These are phyloP conservation scores for Apiosordaria backusii DNA, from an alignment of 495 filamentous ascomycete genomes.

Conservation along the genomic window DNA sequence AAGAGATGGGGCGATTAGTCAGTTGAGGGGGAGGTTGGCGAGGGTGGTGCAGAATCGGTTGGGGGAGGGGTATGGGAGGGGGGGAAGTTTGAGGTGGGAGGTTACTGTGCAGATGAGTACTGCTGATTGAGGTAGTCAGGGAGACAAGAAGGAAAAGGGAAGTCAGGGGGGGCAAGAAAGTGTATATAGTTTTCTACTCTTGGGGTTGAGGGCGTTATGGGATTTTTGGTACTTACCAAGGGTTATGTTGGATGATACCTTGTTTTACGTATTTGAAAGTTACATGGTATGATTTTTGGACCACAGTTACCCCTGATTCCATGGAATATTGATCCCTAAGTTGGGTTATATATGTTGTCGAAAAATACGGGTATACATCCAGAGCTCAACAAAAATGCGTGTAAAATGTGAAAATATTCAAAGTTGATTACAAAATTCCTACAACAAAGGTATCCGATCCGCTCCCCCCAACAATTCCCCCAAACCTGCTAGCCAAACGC, in stretches of 20 bases:
- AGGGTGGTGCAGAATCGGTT: conserved; percentile 80
- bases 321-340: no score
- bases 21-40: conserved; percentile 68
- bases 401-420: background rate
- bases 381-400: background rate
- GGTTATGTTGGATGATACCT: background rate
- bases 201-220: background rate
- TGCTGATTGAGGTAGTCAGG: conserved; percentile 20
- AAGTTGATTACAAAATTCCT: background rate
- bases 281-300: background rate
- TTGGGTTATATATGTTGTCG: no score
- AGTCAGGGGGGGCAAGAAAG: no score
- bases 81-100: conserved; percentile 80
- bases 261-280: background rate
- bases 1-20: conserved; percentile 61
- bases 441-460: background rate
- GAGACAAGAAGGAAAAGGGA: no score
- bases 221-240: background rate
- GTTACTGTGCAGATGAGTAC: conserved; percentile 55
- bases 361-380: background rate
- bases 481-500: no score
- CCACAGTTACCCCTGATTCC: background rate
- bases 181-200: background rate
- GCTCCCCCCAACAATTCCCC: background rate
- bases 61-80: conserved; percentile 80